Percentiles rank a stretch among this genome's conserved stretches.
Evolutionary conservation across 805 yeast genomes (phyloP).

Genomic region (Maudiozyma serrabonitensis): DNA sequence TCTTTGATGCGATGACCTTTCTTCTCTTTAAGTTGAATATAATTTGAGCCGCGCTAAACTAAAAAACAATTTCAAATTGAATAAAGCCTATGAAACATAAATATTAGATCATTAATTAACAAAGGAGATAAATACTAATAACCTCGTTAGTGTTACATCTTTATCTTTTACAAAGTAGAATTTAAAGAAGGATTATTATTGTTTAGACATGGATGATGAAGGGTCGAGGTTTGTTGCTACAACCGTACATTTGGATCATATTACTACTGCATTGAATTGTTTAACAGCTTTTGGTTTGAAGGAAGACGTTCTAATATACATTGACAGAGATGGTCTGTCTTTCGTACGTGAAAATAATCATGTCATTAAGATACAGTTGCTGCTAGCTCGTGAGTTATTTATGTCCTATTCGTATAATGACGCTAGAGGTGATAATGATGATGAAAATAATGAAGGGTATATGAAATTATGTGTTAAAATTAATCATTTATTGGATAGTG

Average conservation of each 20-base stretch:
- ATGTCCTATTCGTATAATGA: conserved; percentile 17
- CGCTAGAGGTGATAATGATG: not conserved
- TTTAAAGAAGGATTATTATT: too few relatives aligned
- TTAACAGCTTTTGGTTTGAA: conserved; percentile 33
- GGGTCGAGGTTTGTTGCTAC: conserved; percentile 33
- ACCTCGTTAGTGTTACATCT: too few relatives aligned
- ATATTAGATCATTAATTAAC: too few relatives aligned
- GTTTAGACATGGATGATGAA: not conserved
- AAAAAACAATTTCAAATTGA: too few relatives aligned
- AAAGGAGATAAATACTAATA: too few relatives aligned
- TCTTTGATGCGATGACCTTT: too few relatives aligned
- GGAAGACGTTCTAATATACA: conserved; percentile 32
- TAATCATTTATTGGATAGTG: conserved; percentile 40
- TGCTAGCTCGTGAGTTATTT: conserved; percentile 26
- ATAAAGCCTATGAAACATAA: too few relatives aligned
- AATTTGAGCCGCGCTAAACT: too few relatives aligned
- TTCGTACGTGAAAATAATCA: conserved; percentile 41
- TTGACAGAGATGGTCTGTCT: conserved; percentile 42
- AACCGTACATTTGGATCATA: conserved; percentile 37
- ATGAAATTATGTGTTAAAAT: conserved; percentile 36
- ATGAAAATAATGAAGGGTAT: conserved; percentile 8
- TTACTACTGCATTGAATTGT: conserved; percentile 37
- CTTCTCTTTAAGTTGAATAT: too few relatives aligned
- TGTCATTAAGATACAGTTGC: conserved; percentile 29
- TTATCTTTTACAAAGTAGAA: too few relatives aligned